These are phyloP conservation scores for Meira miltonrushii DNA, from an alignment of 1,284 basidiomycete genomes.

Conservation along the genomic window DNA sequence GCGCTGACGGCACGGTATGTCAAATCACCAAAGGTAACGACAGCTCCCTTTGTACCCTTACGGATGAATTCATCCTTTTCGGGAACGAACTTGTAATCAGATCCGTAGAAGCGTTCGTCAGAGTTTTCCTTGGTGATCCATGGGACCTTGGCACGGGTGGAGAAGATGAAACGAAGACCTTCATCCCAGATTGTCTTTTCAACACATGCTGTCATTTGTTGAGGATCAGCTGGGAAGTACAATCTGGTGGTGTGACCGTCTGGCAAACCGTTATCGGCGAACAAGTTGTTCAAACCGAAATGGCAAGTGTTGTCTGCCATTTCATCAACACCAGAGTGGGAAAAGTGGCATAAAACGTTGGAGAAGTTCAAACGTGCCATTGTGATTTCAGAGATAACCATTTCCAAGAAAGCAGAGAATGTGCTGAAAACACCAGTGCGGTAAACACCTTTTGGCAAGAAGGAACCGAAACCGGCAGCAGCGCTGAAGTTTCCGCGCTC, in stretches of 20 bases:
- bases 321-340: slow-evolving; percentile 69
- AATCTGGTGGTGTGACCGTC: slow-evolving; percentile 67
- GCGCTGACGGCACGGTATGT: slow-evolving; percentile 74
- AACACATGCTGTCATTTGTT: slow-evolving; percentile 72
- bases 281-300: slow-evolving; percentile 68
- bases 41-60: slow-evolving; percentile 68
- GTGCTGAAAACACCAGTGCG: slow-evolving; percentile 64
- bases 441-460: slow-evolving; percentile 23
- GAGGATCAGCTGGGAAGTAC: slow-evolving; percentile 76
- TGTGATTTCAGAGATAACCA: slow-evolving; percentile 78
- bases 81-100: slow-evolving; percentile 69
- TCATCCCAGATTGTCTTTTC: slow-evolving; percentile 71
- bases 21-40: slow-evolving; percentile 64
- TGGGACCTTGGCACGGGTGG: slow-evolving; percentile 76
- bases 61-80: slow-evolving; percentile 72
- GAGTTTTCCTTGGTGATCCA: slow-evolving; percentile 74
- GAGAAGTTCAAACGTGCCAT: slow-evolving; percentile 64
- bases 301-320: slow-evolving; percentile 69
- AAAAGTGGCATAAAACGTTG: slow-evolving; percentile 79
- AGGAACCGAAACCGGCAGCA: slow-evolving; percentile 73
- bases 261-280: slow-evolving; percentile 74
- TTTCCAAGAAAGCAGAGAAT: slow-evolving; percentile 81
- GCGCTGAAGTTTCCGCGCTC: slow-evolving; percentile 75
- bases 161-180: slow-evolving; percentile 75
- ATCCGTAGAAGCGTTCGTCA: slow-evolving; percentile 63